Evolutionary conservation across 805 yeast species (phyloP).

Genomic region (Candida caryicola): DNA sequence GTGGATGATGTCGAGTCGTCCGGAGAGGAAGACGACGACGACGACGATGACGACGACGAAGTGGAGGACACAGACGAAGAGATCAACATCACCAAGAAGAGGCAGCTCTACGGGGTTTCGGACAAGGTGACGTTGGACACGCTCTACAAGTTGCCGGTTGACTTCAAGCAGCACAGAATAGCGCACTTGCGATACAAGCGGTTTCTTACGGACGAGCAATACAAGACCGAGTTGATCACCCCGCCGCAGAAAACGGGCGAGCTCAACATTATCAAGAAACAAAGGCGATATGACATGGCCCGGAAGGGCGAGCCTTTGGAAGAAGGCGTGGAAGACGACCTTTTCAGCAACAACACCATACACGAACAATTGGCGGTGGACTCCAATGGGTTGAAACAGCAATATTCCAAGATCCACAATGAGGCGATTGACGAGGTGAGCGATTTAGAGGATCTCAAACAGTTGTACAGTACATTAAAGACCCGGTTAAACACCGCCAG

Average conservation of each 20-base stretch:
- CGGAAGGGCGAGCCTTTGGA: constrained; percentile 3
- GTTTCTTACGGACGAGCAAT: constrained; percentile 1
- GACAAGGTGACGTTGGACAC: constrained; percentile 8
- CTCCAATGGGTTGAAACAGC: constrained; percentile 4
- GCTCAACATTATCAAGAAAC: constrained; percentile 8
- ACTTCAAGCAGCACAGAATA: constrained; percentile 31
- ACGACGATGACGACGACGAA: constrained; percentile 1
- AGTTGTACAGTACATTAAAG: constrained; percentile 25
- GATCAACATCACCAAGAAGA: neutral
- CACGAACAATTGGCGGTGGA: constrained; percentile 9
- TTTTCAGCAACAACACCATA: constrained; percentile 1
- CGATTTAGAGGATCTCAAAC: constrained; percentile 18
- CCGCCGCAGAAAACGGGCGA: neutral
- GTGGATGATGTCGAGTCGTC: neutral
- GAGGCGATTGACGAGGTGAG: constrained; percentile 9
- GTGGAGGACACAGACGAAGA: constrained; percentile 2
- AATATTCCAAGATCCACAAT: neutral
- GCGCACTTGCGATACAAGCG: constrained; percentile 32
- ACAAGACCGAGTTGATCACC: neutral
- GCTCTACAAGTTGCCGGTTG: constrained; percentile 26
- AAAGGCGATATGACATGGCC: constrained; percentile 3
- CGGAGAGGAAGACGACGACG: neutral
- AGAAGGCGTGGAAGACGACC: constrained; percentile 6
- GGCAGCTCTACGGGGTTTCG: constrained; percentile 9
- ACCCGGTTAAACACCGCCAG: constrained; percentile 35